Conservation (phyloP, 345 rosid genomes). For the Boechera divaricarpa region DNA sequence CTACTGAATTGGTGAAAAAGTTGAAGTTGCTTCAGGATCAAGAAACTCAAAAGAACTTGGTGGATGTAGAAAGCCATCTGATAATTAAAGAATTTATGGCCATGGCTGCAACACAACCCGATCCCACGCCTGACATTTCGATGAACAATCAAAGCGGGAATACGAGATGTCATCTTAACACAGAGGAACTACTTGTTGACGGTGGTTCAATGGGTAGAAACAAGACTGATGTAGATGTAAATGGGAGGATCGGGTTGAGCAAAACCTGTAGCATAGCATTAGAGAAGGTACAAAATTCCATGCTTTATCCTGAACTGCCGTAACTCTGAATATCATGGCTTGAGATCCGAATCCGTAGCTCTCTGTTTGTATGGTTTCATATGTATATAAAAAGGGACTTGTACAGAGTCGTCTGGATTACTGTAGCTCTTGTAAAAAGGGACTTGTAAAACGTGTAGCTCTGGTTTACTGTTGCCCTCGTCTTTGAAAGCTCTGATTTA, state of each 20-base stretch:
- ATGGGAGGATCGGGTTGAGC: background rate
- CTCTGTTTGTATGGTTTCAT: background rate
- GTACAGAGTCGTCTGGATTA: background rate
- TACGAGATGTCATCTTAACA: background rate
- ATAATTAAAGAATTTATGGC: background rate
- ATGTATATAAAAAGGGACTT: background rate
- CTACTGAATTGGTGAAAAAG: constrained; percentile 21
- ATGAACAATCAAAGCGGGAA: background rate
- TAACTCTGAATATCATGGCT: no score
- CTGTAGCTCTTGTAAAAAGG: background rate
- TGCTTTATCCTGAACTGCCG: background rate
- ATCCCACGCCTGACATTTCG: background rate
- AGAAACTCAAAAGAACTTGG: constrained; percentile 18
- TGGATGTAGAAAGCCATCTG: background rate
- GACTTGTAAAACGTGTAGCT: background rate
- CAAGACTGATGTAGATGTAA: background rate
- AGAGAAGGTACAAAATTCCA: no score
- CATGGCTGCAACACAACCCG: constrained; percentile 8
- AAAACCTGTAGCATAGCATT: background rate
- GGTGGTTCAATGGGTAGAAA: background rate
- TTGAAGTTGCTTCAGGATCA: constrained; percentile 25
- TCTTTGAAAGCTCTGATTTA: no score
- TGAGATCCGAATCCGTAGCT: background rate
- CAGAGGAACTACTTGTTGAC: background rate
- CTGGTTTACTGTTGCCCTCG: background rate